phyloP scores from a whole-genome alignment of 129 eudicot genomes.

The Saussurea involucrata region DNA sequence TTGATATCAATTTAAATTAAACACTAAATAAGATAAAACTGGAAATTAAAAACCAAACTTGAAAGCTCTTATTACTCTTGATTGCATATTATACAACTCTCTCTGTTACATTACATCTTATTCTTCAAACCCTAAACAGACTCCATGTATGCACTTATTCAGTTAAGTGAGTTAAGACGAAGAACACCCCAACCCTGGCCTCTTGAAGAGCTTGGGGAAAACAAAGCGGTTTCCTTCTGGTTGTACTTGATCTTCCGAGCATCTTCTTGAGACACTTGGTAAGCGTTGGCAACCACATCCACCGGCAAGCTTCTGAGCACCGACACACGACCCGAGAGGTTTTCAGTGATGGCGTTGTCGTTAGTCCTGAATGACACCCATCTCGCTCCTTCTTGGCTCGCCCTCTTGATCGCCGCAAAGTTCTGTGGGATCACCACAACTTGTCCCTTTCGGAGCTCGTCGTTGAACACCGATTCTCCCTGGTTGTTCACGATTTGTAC shows the following conservation, averaged over 20 bases:
- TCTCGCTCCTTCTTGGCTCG: constrained; percentile 47
- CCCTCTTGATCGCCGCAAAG: constrained; percentile 57
- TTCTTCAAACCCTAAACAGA: not conserved
- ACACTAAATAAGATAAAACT: not conserved
- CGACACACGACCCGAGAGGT: constrained; percentile 65
- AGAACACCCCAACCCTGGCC: not conserved
- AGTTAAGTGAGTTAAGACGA: not conserved
- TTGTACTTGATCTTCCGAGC: constrained; percentile 33
- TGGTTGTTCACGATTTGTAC: constrained; percentile 58
- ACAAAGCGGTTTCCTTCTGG: constrained; percentile 7
- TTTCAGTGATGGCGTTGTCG: constrained; percentile 59
- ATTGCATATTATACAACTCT: not conserved
- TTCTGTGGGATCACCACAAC: constrained; percentile 63
- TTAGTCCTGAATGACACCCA: constrained; percentile 68
- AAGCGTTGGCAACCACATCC: constrained; percentile 48
- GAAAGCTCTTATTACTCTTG: not conserved
- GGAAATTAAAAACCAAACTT: not conserved
- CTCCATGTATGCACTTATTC: not conserved
- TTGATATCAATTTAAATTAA: not conserved
- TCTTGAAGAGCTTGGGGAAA: not conserved
- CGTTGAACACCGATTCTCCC: constrained; percentile 59
- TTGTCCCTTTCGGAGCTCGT: constrained; percentile 46
- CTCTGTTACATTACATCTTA: not conserved
- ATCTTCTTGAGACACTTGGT: constrained; percentile 46
- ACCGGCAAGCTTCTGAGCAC: constrained; percentile 51